Evolutionary conservation across 495 filamentous ascomycete genomes (phyloP).

Genomic region (Xylaria scruposa): DNA sequence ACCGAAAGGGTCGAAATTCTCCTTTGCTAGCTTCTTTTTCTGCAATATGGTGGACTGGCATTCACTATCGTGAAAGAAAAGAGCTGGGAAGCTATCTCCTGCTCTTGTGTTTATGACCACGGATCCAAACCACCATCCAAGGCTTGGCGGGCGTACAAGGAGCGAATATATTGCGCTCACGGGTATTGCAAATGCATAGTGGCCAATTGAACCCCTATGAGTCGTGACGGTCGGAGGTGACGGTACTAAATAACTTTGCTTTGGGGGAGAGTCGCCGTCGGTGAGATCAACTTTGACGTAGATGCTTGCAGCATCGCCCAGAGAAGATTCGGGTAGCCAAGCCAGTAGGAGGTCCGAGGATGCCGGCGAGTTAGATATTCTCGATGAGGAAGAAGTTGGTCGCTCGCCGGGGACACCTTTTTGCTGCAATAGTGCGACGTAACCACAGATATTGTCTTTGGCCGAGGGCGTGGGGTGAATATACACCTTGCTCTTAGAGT

Average conservation of each 20-base stretch:
- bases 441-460: slow-evolving; percentile 96
- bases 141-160: slow-evolving; percentile 86
- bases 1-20: slow-evolving; percentile 89
- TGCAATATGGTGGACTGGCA: slow-evolving; percentile 95
- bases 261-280: slow-evolving; percentile 79
- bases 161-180: slow-evolving; percentile 89
- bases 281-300: slow-evolving; percentile 95
- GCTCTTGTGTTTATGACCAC: slow-evolving; percentile 88
- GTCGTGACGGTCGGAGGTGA: slow-evolving; percentile 84
- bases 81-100: slow-evolving; percentile 89
- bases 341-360: slow-evolving; percentile 81
- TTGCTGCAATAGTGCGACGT: slow-evolving; percentile 92
- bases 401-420: slow-evolving; percentile 62
- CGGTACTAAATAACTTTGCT: slow-evolving; percentile 88
- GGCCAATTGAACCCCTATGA: slow-evolving; percentile 71
- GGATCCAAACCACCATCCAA: slow-evolving; percentile 98
- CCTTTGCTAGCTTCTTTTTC: slow-evolving; percentile 80
- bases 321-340: slow-evolving; percentile 90
- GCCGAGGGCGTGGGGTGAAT: slow-evolving; percentile 94
- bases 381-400: slow-evolving; percentile 60
- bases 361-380: slow-evolving; percentile 41
- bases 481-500: slow-evolving; percentile 98
- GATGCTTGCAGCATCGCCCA: slow-evolving; percentile 83
- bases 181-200: slow-evolving; percentile 92
- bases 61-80: slow-evolving; percentile 97